Evolutionary conservation across 768 basidiomycete species (phyloP), one percentile per base, ranked within the genome.

Genomic region (Saitozyma podzolica): DNA sequence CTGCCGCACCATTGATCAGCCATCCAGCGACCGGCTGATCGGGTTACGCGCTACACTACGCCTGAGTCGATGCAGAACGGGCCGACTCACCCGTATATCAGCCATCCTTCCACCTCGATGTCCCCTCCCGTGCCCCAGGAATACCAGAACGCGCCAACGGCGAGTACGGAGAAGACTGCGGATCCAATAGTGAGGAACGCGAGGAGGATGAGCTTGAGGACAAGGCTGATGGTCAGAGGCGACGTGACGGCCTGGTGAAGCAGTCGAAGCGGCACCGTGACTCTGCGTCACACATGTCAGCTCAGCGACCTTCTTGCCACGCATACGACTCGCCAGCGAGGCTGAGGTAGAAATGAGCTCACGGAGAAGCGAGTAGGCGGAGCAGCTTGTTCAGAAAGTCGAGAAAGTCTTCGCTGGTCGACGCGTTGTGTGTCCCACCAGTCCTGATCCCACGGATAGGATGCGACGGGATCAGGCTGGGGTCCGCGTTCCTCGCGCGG

Each of bases 91-190:
- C 78, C 78, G 53, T 79, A 79, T 16, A 67, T 63, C 49, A 79
- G 59, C 78, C 78, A 79, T 16, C 74, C 78, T 57, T 79, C 78
- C 11, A 73, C 66, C 53, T 79, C 76, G 8, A 79, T 62, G 5
- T 59, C 47, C 3, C 70, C 68, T 3, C 69, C 75, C 13, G 72
- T 69, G 3, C 72, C 68, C 73, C 76, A 77, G 1, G 68, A 72
- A 57, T 64, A 75, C 73, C 76, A 79, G 59, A 76, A 77, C 3
- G 73, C 74, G 9, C 64, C 74, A 11, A 76, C 73, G 16, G 74
- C 73, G 8, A 77, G 47, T 1, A 77, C 56, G 2, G 74, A 76
- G 59, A 77, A 69, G 1, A 69, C 53, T 13, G 70, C 73, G 6
- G 76, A 76, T 11, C 63, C 64, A 2, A 73, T 50, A 6, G 71